Base-by-base conservation (phyloP, 1,284 basidiomycete genomes). In the Ustilago shanxiensis region DNA sequence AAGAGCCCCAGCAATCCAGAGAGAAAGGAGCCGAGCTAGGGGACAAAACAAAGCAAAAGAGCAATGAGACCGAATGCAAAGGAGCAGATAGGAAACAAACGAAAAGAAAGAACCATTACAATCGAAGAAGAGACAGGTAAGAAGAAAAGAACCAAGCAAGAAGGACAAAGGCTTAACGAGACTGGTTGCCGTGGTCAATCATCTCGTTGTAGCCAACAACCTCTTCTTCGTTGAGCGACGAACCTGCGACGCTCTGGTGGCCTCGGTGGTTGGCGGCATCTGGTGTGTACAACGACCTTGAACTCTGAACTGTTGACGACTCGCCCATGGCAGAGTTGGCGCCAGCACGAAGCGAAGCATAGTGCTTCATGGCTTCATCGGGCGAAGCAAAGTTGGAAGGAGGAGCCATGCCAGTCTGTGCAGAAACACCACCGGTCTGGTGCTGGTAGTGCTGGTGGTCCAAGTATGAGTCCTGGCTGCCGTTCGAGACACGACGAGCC, bases 151-250 rank as follows among this genome's bases (percentile, higher is more conserved):
- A 13, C n/a, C 18, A 39, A 31, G 24, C n/a, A n/a, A 55, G 28
- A 2, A 28, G 35, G 20, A 16, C 11, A 16, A 22, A 28, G 8
- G 11, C 37, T 68, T 51, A 78, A 52, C 70, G 76, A 26, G 72
- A 74, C 41, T 75, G 67, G 68, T 76, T 76, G 37, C 76, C 76
- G 66, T 78, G 76, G 72, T 78, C 76, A 57, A 78, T 71, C 80
- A 81, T 81, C 66, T 83, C 78, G 61, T 82, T 81, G 80, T 83
- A 83, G 31, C 82, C 82, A 1, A 83, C 82, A 10, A 83, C 82
- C 45, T 83, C 82, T 54, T 83, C 82, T 68, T 83, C 82, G 62
- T 83, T 83, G 60, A 83, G 66, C 47, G 68, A 73, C 44, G 72
- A 79, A 37, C 81, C 79, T 13, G 74, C 79, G 49, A 78, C 68